A percentile compares a stretch with the other conserved stretches of the same genome.
phyloP scores from a whole-genome alignment of 257 asterid species.

The Thymus mandschuricus region DNA sequence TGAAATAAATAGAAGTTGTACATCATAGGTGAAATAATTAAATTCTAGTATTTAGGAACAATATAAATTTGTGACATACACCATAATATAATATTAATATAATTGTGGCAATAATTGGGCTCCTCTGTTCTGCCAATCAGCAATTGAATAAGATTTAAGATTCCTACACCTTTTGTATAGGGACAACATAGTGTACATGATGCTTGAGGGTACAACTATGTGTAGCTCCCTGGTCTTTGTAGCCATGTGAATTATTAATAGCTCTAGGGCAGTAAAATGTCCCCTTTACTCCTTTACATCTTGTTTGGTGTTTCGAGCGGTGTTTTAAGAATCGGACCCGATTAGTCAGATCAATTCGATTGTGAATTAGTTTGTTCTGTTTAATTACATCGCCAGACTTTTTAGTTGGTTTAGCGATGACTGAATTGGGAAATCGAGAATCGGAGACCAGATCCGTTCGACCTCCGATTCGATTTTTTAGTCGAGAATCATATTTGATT shows the following conservation, averaged over 20 bases:
- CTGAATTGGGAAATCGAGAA: no score
- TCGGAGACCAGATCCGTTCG: no score
- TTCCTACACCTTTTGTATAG: conserved; percentile 8
- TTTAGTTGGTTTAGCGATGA: no score
- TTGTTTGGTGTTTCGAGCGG: background rate
- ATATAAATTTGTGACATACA: conserved; percentile 2
- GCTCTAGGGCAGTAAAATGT: background rate
- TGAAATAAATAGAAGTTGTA: background rate
- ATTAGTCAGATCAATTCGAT: no score
- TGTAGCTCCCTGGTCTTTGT: conserved; percentile 2
- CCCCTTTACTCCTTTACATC: background rate
- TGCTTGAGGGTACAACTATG: conserved; percentile 15
- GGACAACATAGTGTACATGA: conserved; percentile 28
- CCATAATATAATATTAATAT: conserved; percentile 7
- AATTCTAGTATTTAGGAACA: background rate
- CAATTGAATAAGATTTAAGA: background rate
- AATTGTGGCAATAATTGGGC: conserved; percentile 22
- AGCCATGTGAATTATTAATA: conserved; percentile 24
- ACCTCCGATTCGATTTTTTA: no score
- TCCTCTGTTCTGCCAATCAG: background rate
- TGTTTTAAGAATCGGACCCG: no score
- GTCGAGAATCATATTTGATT: background rate
- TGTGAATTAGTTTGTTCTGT: no score
- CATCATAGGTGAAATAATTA: conserved; percentile 14
- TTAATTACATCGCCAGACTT: no score